A percentile compares a stretch with the other conserved stretches of the same genome.
phyloP scores from a whole-genome alignment of 352 stramenopile species.

The Phytopythium cucurbitacearum region DNA sequence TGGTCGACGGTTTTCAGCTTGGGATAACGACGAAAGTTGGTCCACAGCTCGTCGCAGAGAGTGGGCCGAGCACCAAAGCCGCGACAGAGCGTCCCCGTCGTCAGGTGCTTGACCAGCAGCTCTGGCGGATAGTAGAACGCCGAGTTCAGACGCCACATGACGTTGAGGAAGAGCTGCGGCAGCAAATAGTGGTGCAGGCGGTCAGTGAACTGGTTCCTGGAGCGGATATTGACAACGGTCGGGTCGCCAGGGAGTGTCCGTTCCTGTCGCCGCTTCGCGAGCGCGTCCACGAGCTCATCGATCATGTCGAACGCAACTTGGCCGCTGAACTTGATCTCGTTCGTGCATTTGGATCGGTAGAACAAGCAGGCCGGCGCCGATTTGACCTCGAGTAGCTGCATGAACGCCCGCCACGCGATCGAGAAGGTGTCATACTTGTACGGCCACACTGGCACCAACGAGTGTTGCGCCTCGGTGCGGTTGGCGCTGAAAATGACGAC shows the following conservation, averaged over 20 bases:
- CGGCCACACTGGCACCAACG: background rate
- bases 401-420: background rate
- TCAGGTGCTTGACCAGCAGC: background rate
- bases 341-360: too few species aligned
- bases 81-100: constrained; percentile 1
- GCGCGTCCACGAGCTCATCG: too few species aligned
- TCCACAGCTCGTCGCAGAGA: constrained; percentile 19
- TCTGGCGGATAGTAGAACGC: constrained; percentile 13
- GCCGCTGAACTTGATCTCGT: too few species aligned
- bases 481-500: background rate
- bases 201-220: constrained; percentile 5
- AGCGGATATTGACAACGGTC: too few species aligned
- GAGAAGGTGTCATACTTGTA: constrained; percentile 1
- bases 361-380: too few species aligned
- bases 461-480: background rate
- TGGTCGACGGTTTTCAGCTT: constrained; percentile 5
- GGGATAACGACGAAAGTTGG: constrained; percentile 14
- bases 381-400: background rate
- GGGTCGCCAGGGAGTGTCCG: too few species aligned
- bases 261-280: too few species aligned
- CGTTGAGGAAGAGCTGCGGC: constrained; percentile 24
- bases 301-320: too few species aligned
- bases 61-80: background rate
- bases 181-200: constrained; percentile 37
- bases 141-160: constrained; percentile 31